These are phyloP conservation scores for Lasiodiplodia sp. DNA, from an alignment of 2,329 filamentous ascomycete genomes.

Conservation along the genomic window DNA sequence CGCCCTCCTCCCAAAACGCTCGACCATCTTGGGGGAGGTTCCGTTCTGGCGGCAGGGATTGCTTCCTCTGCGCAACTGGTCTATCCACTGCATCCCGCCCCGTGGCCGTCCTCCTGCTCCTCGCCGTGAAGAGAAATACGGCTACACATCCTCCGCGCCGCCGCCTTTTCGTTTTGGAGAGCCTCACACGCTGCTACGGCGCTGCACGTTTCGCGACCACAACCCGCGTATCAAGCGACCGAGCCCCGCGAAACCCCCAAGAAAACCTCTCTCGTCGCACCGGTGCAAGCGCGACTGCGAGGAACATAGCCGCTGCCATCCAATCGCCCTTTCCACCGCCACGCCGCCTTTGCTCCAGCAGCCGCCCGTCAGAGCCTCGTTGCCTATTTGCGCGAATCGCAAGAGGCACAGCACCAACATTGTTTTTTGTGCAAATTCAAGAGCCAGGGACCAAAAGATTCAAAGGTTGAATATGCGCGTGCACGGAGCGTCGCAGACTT, in stretches of 20 bases:
- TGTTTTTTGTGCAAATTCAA: neutral
- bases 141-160: no score
- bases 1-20: neutral
- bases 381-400: neutral
- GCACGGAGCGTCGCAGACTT: slow-evolving; percentile 27
- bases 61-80: neutral
- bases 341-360: slow-evolving; percentile 9
- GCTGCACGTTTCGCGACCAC: slow-evolving; percentile 27
- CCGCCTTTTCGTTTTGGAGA: neutral
- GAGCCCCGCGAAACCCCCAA: slow-evolving; percentile 8
- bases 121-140: slow-evolving; percentile 13
- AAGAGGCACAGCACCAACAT: neutral
- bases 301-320: slow-evolving; percentile 2
- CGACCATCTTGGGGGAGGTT: neutral
- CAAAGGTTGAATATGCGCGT: slow-evolving; percentile 10
- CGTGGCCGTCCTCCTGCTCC: neutral
- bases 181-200: slow-evolving; percentile 29
- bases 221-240: slow-evolving; percentile 8
- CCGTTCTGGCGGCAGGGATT: slow-evolving; percentile 30
- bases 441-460: slow-evolving; percentile 12
- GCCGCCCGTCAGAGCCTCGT: slow-evolving; percentile 7
- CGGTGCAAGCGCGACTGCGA: neutral
- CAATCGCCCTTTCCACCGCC: slow-evolving; percentile 8
- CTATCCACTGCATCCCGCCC: slow-evolving; percentile 24
- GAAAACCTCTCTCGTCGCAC: neutral